Percentiles rank a stretch among this genome's conserved stretches.
Conservation (phyloP, 2,329 filamentous ascomycete genomes). For the Fusarium compactum region DNA sequence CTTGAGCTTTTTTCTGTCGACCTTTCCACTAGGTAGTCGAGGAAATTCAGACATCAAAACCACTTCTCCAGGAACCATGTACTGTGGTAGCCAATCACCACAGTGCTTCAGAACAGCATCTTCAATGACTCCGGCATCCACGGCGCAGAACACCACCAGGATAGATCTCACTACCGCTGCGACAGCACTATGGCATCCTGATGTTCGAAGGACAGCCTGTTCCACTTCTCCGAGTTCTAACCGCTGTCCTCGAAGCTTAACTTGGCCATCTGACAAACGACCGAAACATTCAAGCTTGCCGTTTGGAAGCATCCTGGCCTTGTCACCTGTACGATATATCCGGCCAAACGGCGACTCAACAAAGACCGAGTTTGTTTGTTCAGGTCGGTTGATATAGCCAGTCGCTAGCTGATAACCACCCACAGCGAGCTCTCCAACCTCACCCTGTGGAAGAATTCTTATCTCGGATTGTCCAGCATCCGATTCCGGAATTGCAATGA, state of each 20-base stretch:
- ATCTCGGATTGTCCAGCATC: slow-evolving; percentile 50
- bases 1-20: slow-evolving; percentile 76
- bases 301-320: slow-evolving; percentile 74
- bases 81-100: slow-evolving; percentile 79
- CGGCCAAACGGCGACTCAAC: slow-evolving; percentile 74
- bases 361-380: slow-evolving; percentile 80
- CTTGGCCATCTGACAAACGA: slow-evolving; percentile 81
- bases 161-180: slow-evolving; percentile 75
- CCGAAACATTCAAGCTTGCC: slow-evolving; percentile 87
- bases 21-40: slow-evolving; percentile 84
- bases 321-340: slow-evolving; percentile 88
- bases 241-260: slow-evolving; percentile 87
- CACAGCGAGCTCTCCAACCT: slow-evolving; percentile 83
- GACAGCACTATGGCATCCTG: slow-evolving; percentile 73
- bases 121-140: slow-evolving; percentile 55
- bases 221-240: slow-evolving; percentile 85
- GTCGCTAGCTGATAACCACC: slow-evolving; percentile 83
- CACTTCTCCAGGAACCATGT: slow-evolving; percentile 85
- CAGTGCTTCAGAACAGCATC: slow-evolving; percentile 69
- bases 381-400: slow-evolving; percentile 83
- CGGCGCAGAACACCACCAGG: slow-evolving; percentile 80
- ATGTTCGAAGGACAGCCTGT: slow-evolving; percentile 71
- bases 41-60: slow-evolving; percentile 74
- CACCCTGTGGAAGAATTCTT: slow-evolving; percentile 71
- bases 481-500: slow-evolving; percentile 64